Evolutionary conservation across 495 filamentous ascomycete genomes (phyloP).

Genomic region (Talaromyces stipitatus): DNA sequence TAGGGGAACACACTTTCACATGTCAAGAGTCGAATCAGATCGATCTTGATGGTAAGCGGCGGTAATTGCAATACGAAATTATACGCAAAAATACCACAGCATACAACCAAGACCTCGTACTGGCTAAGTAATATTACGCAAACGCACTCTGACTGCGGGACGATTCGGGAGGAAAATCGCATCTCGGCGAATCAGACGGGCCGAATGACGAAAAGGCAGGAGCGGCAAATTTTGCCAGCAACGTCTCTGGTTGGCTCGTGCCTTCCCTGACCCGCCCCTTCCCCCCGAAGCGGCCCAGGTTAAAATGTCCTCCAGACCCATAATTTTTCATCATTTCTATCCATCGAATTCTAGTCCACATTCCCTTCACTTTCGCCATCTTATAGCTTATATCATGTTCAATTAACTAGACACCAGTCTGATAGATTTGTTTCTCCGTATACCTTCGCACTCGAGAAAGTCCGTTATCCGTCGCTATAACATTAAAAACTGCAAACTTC

Average conservation of each 20-base stretch:
- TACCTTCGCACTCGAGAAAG: neutral
- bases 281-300: neutral
- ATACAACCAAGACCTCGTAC: neutral
- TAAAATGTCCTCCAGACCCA: neutral
- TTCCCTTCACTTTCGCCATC: neutral
- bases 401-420: neutral
- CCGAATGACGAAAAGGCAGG: neutral
- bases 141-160: neutral
- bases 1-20: neutral
- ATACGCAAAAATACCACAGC: neutral
- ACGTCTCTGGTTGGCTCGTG: neutral
- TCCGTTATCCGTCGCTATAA: neutral
- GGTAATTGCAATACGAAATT: neutral
- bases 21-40: neutral
- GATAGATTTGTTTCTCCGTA: neutral
- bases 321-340: conserved; percentile 1
- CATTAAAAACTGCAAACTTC: neutral
- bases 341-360: neutral
- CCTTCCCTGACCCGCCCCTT: neutral
- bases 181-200: conserved; percentile 1
- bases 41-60: neutral
- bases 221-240: neutral
- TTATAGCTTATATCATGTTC: neutral
- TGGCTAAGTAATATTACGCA: neutral
- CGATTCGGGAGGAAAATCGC: neutral